Evolutionary conservation across 1,284 basidiomycete genomes (phyloP).

Genomic region (Sanghuangporus weigelae): DNA sequence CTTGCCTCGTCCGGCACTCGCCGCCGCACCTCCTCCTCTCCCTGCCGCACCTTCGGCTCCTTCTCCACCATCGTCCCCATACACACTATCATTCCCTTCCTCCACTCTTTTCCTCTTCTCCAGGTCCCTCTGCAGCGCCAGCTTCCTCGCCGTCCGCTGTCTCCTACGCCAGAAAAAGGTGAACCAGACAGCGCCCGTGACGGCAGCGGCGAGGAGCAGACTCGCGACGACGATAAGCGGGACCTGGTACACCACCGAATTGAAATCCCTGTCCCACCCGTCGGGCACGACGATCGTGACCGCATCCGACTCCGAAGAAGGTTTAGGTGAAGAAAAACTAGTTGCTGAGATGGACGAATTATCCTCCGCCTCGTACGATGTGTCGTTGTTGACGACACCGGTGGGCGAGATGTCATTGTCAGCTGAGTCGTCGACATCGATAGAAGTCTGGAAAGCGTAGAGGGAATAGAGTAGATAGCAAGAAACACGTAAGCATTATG

Average conservation of each 20-base stretch:
- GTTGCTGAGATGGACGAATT: not conserved
- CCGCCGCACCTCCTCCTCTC: constrained; percentile 18
- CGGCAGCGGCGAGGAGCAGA: constrained; percentile 50
- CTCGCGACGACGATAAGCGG: constrained; percentile 55
- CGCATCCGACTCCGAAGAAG: not conserved
- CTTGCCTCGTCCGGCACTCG: constrained; percentile 29
- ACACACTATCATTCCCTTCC: constrained; percentile 20
- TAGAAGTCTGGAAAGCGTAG: constrained; percentile 9
- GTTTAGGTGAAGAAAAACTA: not conserved
- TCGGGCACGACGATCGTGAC: constrained; percentile 38
- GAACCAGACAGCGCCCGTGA: constrained; percentile 49
- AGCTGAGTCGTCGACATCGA: constrained; percentile 7
- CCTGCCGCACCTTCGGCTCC: constrained; percentile 30
- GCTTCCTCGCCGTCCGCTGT: constrained; percentile 18
- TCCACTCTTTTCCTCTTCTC: constrained; percentile 29
- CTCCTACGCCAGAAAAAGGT: constrained; percentile 54
- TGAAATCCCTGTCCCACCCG: constrained; percentile 42
- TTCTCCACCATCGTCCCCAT: constrained; percentile 39
- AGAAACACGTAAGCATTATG: constrained; percentile 8
- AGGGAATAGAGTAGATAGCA: not conserved
- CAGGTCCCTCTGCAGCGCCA: constrained; percentile 32
- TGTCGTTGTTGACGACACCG: not conserved
- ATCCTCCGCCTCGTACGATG: not conserved
- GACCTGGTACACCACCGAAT: constrained; percentile 21
- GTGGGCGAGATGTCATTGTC: not conserved